Base-by-base conservation (phyloP, 306 rosid species). In the Trichosanthes truncata region DNA sequence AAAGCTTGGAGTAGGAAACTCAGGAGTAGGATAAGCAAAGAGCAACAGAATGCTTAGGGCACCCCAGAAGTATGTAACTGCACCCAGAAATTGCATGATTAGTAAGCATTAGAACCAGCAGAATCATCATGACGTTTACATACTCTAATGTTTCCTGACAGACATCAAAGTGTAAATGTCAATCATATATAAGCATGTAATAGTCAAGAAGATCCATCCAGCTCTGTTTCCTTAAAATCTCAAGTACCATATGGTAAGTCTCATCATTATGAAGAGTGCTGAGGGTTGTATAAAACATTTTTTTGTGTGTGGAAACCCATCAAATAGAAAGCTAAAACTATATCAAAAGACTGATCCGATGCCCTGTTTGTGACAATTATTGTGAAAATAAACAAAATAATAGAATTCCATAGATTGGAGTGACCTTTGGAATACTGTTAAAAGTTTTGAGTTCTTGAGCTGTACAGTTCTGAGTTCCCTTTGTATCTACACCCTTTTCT, bases 21-120 rank as follows among this genome's bases (percentile, higher is more conserved):
- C 99, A 5, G 98, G 99, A 59, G 98, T 91, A 60, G 99, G 99
- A 88, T 96, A 96, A 86, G 99, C 99, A 82, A 96, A 96, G 82
- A 96, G 94, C 89, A 96, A 77, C 63, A 96, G 69, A 87, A 93
- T 82, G 92, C 98, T 96, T 59, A 96, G 81, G 77, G 86, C 89
- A 15, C 86, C 89, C 97, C 99, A 93, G 63, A 90, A 96, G 53
- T 89, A 79, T 69, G 90, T 83, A 46, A 96, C 99, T 96, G 90
- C 90, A 89, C 74, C 74, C 56, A 82, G 38, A 86, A 77, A 81
- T 76, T 80, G 56, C 17, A 33, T 23, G 46, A 36, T 48, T 48
- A 7, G 26, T 15, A 48, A 48, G n/a, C 9, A 36, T 65, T 17
- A 65, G 52, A 7, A 66, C 15, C 35, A 38, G 33, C 2, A 11